Evolutionary conservation across 1,284 basidiomycete genomes (phyloP), one percentile per base, ranked within the genome.

Genomic region (Heterobasidion parviporum): DNA sequence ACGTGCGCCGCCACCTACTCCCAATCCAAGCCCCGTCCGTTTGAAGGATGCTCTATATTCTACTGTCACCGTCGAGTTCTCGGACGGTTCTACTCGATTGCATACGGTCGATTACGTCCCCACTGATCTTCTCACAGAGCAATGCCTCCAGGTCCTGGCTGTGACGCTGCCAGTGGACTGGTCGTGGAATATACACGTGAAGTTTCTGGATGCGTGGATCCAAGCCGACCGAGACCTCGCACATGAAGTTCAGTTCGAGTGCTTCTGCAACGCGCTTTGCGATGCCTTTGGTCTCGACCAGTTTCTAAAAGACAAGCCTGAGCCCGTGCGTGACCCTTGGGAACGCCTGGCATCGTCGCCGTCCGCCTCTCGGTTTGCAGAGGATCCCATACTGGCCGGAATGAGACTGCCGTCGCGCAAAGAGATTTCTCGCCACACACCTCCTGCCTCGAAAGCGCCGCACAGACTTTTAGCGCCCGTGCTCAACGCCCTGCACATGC

Each of bases 401-500:
- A 68, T 88, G 34, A 65, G 69, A 26, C 60, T 74, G 41, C 80
- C 82, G 34, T 56, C 60, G 12, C 43, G 33, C 56, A 59, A 44
- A 35, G 15, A 44, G 12, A 15, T 16, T 38, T 34, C 54, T 7
- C 43, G 33, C 38, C 14, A 43, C 38, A 59, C 56, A 26, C 46
- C 54, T 8, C 14, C 47, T 3, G 43, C 53, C 9, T 20, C 45
- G 20, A 59, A 53, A 34, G 68, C 65, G 54, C 73, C 76, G 14
- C 76, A 76, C 64, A 68, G 67, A 44, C 68, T 75, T 33, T 70
- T 82, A 26, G 79, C 72, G 6, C 76, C 76, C 4, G 72, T 80
- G 41, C 72, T 95, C 8, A 80, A 85, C 56, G 85, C 83, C 0
- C 68, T 96, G 1, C 92, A 95, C 66, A 78, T 85, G 45, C 76